Percentiles rank a stretch among this genome's conserved stretches.
These are phyloP conservation scores for Solanum paucissectum DNA, from an alignment of 257 asterid genomes.

Conservation along the genomic window DNA sequence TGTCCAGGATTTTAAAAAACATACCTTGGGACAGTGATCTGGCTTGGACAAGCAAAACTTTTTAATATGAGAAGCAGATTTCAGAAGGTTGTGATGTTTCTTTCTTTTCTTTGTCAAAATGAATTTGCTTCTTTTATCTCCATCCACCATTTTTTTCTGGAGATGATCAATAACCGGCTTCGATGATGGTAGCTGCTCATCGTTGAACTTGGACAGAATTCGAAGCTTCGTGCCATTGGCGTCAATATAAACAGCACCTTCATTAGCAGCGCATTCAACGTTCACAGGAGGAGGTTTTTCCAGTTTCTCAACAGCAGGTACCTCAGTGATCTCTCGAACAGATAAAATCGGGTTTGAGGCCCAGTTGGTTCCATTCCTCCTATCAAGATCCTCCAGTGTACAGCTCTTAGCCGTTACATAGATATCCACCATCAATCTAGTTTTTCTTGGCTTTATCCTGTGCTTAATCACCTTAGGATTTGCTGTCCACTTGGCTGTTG, in stretches of 20 bases:
- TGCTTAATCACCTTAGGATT: slow-evolving; percentile 46
- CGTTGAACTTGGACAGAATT: slow-evolving; percentile 49
- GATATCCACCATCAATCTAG: slow-evolving; percentile 62
- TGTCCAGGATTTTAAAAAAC: neutral
- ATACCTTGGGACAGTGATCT: slow-evolving; percentile 28
- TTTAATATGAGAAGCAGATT: slow-evolving; percentile 25
- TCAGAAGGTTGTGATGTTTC: slow-evolving; percentile 35
- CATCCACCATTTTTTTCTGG: slow-evolving; percentile 20
- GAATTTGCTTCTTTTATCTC: slow-evolving; percentile 31
- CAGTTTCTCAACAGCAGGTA: slow-evolving; percentile 16
- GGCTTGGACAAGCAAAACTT: slow-evolving; percentile 18
- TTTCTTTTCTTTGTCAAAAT: slow-evolving; percentile 39
- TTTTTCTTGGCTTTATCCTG: slow-evolving; percentile 64
- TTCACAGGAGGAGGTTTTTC: slow-evolving; percentile 7
- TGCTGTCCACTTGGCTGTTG: slow-evolving; percentile 24
- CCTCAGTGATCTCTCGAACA: slow-evolving; percentile 27
- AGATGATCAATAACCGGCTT: slow-evolving; percentile 19
- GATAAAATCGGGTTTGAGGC: slow-evolving; percentile 33
- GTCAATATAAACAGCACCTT: slow-evolving; percentile 67
- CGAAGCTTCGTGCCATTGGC: slow-evolving; percentile 79
- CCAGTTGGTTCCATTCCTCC: slow-evolving; percentile 79
- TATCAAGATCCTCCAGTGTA: slow-evolving; percentile 90
- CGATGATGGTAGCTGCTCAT: slow-evolving; percentile 15
- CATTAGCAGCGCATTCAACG: slow-evolving; percentile 32
- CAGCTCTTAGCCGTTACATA: slow-evolving; percentile 52